These are phyloP conservation scores for Hyphodiscus sp. DNA, from an alignment of 2,329 filamentous ascomycete species.

Conservation along the genomic window DNA sequence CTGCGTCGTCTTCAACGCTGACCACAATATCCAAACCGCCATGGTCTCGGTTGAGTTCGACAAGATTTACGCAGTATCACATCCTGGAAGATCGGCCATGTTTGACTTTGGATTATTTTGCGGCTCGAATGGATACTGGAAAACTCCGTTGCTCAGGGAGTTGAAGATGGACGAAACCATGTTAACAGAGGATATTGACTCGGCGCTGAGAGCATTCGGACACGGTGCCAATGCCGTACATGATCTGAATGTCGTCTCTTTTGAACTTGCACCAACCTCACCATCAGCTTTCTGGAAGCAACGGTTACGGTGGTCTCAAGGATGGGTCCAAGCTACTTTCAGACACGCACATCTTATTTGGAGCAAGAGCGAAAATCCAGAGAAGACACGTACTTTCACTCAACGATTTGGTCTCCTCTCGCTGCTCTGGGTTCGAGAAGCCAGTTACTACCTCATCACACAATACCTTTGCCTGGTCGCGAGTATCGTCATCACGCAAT, in stretches of 20 bases:
- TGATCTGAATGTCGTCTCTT: conserved; percentile 42
- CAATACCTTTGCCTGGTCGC: conserved; percentile 41
- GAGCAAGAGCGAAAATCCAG: conserved; percentile 30
- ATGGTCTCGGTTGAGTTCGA: conserved; percentile 45
- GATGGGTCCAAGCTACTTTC: conserved; percentile 42
- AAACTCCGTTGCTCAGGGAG: conserved; percentile 36
- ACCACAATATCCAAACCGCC: conserved; percentile 36
- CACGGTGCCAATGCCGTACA: conserved; percentile 37
- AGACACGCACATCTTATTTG: conserved; percentile 37
- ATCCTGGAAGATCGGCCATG: conserved; percentile 40
- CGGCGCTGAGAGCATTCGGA: conserved; percentile 35
- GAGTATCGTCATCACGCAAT: conserved; percentile 39
- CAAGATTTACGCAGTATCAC: conserved; percentile 45
- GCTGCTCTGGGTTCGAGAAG: conserved; percentile 38
- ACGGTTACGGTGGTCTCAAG: conserved; percentile 43
- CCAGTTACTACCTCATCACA: conserved; percentile 42
- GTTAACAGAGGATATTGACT: conserved; percentile 45
- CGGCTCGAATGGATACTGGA: conserved; percentile 44
- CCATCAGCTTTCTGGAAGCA: conserved; percentile 42
- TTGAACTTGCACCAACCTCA: conserved; percentile 41
- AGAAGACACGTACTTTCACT: conserved; percentile 30
- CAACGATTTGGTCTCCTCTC: conserved; percentile 39
- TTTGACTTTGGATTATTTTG: conserved; percentile 43
- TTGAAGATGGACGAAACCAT: conserved; percentile 44
- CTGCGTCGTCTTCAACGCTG: conserved; percentile 42